Base-by-base conservation (phyloP, 495 filamentous ascomycete species). In the Neurospora sp. region DNA sequence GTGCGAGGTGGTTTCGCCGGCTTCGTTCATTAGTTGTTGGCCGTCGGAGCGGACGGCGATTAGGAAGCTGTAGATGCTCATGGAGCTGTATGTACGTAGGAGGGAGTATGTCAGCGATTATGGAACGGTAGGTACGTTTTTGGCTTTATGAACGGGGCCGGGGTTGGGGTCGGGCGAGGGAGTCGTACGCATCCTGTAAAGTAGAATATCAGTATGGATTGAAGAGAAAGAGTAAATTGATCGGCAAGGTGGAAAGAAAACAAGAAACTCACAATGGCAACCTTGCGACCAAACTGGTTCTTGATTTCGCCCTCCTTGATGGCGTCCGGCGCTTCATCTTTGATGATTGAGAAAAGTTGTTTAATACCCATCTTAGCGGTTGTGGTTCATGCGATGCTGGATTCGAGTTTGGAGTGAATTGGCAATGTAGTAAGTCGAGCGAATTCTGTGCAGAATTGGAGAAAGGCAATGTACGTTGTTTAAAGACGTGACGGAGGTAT, bases 21-120 rank as follows among this genome's bases (percentile, higher is more conserved):
- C 90, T 75, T 99, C 96, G 78, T 89, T 94, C 88, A 90, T 98
- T 73, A 99, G 89, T 82, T 97, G 94, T 82, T 99, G 92, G 74
- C 96, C 96, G 77, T 96, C 94, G 73, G 94, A 97, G 70, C 96
- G 94, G 45, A 99, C 96, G 19, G 96, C 96, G 77, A 99, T 93
- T 62, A 99, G 89, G 86, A 99, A 99, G 84, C 92, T 94, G 87
- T 99, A 99, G 79, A 99, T 97, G 81, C 92, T 96, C 96, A 98
- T 99, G 43, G 96, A 99, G 62, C 93, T 97, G 66, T 37, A 54
- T 54, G 24, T 24, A 62, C 24, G 10, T 28, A 13, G 24, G 54
- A 4, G 10, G 69, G 15, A 5, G 7, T 31, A 54, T 59, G 72
- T 85, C 78, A 84, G 78, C 76, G 72, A 24, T 21, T 13, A 42